Evolutionary conservation across 139 green algal species (phyloP).

Genomic region (Mesotaenium endlicherianum): DNA sequence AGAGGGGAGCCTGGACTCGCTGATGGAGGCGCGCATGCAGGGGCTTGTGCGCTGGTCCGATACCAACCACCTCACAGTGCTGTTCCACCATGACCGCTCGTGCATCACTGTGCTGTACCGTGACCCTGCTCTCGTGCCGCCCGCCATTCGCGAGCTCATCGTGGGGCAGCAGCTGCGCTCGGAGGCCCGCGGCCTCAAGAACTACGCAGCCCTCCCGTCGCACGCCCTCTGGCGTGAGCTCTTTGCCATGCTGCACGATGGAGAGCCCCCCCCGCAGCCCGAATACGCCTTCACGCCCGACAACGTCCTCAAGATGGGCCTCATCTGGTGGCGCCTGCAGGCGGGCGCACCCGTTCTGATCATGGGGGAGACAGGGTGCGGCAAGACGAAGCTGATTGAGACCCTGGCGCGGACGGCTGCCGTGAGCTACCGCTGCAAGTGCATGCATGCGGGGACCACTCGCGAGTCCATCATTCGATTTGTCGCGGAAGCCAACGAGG

Average conservation of each 20-base stretch:
- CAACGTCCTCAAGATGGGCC: conserved; percentile 45
- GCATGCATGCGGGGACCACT: conserved; percentile 48
- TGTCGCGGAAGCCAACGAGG: background rate
- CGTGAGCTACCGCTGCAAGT: conserved; percentile 19
- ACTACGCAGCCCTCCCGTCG: background rate
- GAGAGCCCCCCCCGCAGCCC: background rate
- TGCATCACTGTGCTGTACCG: conserved; percentile 46
- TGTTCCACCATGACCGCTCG: conserved; percentile 35
- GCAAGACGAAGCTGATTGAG: conserved; percentile 51
- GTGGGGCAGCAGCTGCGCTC: background rate
- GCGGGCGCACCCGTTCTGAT: conserved; percentile 30
- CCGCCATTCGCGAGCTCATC: background rate
- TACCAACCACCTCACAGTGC: conserved; percentile 44
- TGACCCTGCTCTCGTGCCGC: conserved; percentile 10
- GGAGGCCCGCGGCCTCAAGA: background rate
- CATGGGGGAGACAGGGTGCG: conserved; percentile 42
- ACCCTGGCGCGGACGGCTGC: conserved; percentile 16
- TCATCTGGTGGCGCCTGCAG: conserved; percentile 13
- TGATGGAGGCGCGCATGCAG: background rate
- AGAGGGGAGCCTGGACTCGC: background rate
- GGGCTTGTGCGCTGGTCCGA: conserved; percentile 36
- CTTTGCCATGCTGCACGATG: background rate
- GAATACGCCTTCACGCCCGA: conserved; percentile 25
- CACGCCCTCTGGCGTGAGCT: background rate
- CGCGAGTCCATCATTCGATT: conserved; percentile 12